Conservation (phyloP, 2,329 filamentous ascomycete genomes). For the Ascochyta fabae region DNA sequence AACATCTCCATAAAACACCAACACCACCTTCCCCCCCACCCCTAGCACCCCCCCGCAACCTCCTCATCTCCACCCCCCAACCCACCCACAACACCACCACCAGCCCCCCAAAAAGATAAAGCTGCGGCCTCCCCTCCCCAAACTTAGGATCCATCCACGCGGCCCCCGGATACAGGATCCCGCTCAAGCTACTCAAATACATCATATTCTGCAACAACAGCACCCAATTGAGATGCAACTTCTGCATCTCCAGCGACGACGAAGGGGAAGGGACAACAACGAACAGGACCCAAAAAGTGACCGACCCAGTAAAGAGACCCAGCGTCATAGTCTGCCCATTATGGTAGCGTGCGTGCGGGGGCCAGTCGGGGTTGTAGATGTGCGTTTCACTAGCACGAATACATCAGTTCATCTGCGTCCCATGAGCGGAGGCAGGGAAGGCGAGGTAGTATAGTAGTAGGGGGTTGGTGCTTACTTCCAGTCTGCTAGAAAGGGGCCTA, state of each 20-base stretch:
- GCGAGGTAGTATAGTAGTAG: no score
- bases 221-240: constrained; percentile 21
- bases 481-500: constrained; percentile 39
- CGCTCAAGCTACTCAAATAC: constrained; percentile 53
- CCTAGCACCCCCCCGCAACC: not conserved
- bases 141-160: constrained; percentile 56
- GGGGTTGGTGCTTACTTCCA: constrained; percentile 28
- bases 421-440: no score
- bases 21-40: no score
- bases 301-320: constrained; percentile 50
- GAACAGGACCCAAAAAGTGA: not conserved
- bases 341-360: constrained; percentile 60
- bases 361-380: constrained; percentile 57
- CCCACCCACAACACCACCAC: constrained; percentile 36
- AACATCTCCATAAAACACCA: no score
- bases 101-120: constrained; percentile 32
- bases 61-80: constrained; percentile 17
- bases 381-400: constrained; percentile 48
- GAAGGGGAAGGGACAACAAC: not conserved
- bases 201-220: constrained; percentile 52
- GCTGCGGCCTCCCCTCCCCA: constrained; percentile 49
- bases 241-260: not conserved
- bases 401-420: no score
- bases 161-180: constrained; percentile 56
- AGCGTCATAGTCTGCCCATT: constrained; percentile 61